A percentile compares a stretch with the other conserved stretches of the same genome.
Conservation (phyloP, 73 alveolate species). For the Urostyla sp. region DNA sequence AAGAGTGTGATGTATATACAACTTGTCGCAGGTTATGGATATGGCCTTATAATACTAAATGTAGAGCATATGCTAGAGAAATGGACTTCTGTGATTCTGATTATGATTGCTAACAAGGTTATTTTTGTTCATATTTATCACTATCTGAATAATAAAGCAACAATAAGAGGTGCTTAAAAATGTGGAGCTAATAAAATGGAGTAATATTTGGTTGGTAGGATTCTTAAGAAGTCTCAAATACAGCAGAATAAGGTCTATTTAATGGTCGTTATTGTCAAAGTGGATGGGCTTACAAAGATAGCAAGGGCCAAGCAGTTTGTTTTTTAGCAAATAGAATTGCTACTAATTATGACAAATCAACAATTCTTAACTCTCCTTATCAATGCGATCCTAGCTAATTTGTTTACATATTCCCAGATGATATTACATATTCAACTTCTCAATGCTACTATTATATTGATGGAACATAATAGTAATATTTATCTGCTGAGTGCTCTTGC, state of each 20-base stretch:
- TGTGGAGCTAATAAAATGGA: neutral
- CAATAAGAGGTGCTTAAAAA: neutral
- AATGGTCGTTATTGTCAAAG: conserved; percentile 23
- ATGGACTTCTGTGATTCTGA: conserved; percentile 16
- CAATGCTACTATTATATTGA: neutral
- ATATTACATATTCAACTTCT: neutral
- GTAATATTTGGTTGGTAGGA: conserved; percentile 32
- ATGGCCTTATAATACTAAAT: conserved; percentile 42
- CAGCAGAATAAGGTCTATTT: neutral
- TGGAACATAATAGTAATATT: neutral
- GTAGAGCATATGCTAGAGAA: conserved; percentile 20
- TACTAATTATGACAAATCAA: too few species aligned
- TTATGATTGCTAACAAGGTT: conserved; percentile 19
- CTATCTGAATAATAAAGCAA: neutral
- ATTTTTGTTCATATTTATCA: neutral
- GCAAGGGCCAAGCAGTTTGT: conserved; percentile 16
- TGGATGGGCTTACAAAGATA: conserved; percentile 38
- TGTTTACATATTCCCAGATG: neutral
- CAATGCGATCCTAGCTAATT: conserved; percentile 12
- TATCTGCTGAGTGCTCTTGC: conserved; percentile 42
- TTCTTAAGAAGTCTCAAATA: neutral
- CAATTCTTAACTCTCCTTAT: neutral
- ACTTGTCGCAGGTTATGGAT: conserved; percentile 13
- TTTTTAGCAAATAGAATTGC: too few species aligned
- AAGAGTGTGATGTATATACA: conserved; percentile 27